A percentile compares a stretch with the other conserved stretches of the same genome.
phyloP scores from a whole-genome alignment of 345 rosid species.

The Turnera subulata region DNA sequence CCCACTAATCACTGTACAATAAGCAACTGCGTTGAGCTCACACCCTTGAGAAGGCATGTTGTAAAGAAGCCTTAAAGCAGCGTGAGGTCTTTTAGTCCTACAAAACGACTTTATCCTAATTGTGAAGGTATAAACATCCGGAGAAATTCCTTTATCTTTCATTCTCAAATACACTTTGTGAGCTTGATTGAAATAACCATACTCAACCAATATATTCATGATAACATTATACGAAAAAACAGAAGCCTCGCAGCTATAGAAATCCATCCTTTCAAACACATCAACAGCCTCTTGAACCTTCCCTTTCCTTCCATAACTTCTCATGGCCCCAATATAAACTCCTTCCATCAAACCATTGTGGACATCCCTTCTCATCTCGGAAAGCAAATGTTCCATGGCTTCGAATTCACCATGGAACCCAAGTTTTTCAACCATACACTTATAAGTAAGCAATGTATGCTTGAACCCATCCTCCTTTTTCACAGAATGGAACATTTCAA shows the following conservation, averaged over 20 bases:
- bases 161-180: slow-evolving; percentile 90
- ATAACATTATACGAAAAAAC: slow-evolving; percentile 70
- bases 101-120: slow-evolving; percentile 90
- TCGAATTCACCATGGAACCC: slow-evolving; percentile 72
- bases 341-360: slow-evolving; percentile 63
- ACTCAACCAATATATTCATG: slow-evolving; percentile 80
- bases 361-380: slow-evolving; percentile 49
- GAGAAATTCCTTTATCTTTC: slow-evolving; percentile 53
- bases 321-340: slow-evolving; percentile 64
- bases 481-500: slow-evolving; percentile 70
- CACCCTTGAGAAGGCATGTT: slow-evolving; percentile 78
- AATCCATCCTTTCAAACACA: slow-evolving; percentile 92
- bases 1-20: slow-evolving; percentile 73
- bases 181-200: slow-evolving; percentile 60
- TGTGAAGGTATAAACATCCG: slow-evolving; percentile 79
- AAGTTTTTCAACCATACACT: slow-evolving; percentile 66
- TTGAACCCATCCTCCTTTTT: slow-evolving; percentile 59
- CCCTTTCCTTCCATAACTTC: slow-evolving; percentile 66
- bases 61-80: slow-evolving; percentile 75
- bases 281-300: slow-evolving; percentile 80
- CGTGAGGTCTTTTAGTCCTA: slow-evolving; percentile 65
- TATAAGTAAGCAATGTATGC: slow-evolving; percentile 69
- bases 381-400: slow-evolving; percentile 60
- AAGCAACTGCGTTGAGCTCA: slow-evolving; percentile 65
- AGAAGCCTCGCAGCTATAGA: slow-evolving; percentile 62